Conservation (phyloP, 1,284 basidiomycete species). For the Rhodotorula sp. region DNA sequence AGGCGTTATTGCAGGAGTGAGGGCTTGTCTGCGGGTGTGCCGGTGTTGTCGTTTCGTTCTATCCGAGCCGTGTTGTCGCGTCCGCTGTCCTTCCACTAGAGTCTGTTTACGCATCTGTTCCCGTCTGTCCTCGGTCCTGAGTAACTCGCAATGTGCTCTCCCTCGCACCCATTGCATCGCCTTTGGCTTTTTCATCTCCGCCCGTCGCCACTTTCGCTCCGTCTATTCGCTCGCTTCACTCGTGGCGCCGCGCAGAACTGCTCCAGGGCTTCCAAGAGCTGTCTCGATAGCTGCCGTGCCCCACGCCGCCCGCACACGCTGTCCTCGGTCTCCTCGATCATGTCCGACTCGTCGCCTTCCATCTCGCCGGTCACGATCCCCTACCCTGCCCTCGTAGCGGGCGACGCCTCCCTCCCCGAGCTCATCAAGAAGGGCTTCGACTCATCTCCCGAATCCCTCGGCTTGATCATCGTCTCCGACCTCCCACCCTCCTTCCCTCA, state of each 20-base stretch:
- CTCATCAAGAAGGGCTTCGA: constrained; percentile 38
- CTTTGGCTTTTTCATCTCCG: no score
- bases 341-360: neutral
- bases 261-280: no score
- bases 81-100: neutral
- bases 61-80: neutral
- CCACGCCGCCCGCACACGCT: neutral
- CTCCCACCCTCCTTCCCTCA: constrained; percentile 64
- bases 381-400: constrained; percentile 20
- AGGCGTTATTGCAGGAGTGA: constrained; percentile 34
- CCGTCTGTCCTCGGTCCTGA: no score
- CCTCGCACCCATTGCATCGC: no score
- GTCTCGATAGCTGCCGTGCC: neutral
- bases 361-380: constrained; percentile 27
- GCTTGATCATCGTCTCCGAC: constrained; percentile 53
- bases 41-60: neutral
- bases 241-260: no score
- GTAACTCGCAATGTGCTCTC: no score
- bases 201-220: no score
- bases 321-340: neutral
- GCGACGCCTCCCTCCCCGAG: constrained; percentile 1
- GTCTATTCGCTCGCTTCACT: no score
- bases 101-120: no score
- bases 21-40: no score
- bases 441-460: constrained; percentile 36